phyloP scores from a whole-genome alignment of 2,329 filamentous ascomycete genomes.

The Arthroderma uncinatum region DNA sequence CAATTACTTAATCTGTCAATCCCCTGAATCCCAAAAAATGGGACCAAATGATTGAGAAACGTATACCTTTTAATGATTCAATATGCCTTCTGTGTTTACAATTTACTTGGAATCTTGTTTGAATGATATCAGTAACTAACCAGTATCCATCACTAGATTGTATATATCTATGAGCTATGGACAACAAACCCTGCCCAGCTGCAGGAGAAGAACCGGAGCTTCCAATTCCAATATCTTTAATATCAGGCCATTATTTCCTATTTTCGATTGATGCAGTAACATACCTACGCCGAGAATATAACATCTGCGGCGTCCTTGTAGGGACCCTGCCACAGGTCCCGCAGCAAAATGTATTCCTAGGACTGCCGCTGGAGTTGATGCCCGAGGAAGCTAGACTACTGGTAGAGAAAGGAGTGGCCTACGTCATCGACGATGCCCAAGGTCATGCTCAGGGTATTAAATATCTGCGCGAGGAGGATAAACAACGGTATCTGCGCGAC shows the following conservation, averaged over 20 bases:
- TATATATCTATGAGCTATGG: background rate
- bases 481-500: slow-evolving; percentile 49
- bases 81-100: slow-evolving; percentile 16
- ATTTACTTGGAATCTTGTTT: slow-evolving; percentile 1
- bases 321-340: slow-evolving; percentile 85
- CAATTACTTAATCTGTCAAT: slow-evolving; percentile 66
- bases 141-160: background rate
- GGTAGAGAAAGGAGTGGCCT: slow-evolving; percentile 63
- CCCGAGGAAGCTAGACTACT: slow-evolving; percentile 79
- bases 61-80: slow-evolving; percentile 22
- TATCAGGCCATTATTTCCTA: slow-evolving; percentile 72
- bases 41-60: slow-evolving; percentile 28
- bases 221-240: slow-evolving; percentile 66
- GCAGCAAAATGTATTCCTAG: slow-evolving; percentile 88
- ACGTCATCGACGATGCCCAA: slow-evolving; percentile 66
- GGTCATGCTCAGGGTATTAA: slow-evolving; percentile 57
- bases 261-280: slow-evolving; percentile 77
- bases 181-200: background rate
- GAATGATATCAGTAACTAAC: slow-evolving; percentile 5
- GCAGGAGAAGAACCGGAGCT: slow-evolving; percentile 32
- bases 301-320: slow-evolving; percentile 74
- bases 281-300: slow-evolving; percentile 64
- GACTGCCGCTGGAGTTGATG: slow-evolving; percentile 78
- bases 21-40: slow-evolving; percentile 50
- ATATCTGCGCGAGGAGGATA: slow-evolving; percentile 46